Base-by-base conservation (phyloP, 352 stramenopile species). In the Phytophthora podocarpi region DNA sequence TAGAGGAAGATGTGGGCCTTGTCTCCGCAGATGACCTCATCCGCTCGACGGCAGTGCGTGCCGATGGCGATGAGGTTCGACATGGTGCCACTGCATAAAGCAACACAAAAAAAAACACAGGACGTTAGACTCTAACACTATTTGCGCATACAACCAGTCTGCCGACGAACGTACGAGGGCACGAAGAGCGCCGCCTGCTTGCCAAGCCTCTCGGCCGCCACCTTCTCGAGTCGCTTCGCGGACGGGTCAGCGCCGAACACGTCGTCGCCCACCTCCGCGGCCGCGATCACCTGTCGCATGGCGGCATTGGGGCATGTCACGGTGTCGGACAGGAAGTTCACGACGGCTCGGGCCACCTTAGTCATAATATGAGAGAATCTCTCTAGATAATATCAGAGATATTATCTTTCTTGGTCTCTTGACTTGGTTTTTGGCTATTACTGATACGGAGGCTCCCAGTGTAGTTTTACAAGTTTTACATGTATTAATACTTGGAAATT, bases 241-340 rank as follows among this genome's bases (percentile, higher is more conserved):
- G 96, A 98, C 34, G 97, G 96, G 70, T 99, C 97, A 45, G 81
- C 71, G 26, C 78, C 78, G 37, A 81, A 89, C 23, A 95, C 84
- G 51, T 86, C 85, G 50, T 96, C 87, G 23, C 85, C 87, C 23
- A 95, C 84, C 11, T 80, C 55, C 2, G 96, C 92, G 4, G 70
- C 52, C 0, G 89, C 78, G 62, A 98, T 98, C 5, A 83, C 72
- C 28, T 95, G 74, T n/a, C 97, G 80, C 97, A 99, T 99, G 49
- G 78, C 77, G 20, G 68, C 43, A 21, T 82, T 95, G 16, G 97
- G 97, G 54, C 85, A 67, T 8, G 97, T 99, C 16, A 99, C 91
- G 20, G 97, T 99, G 78, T 99, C 97, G 55, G 87, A 98, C 37
- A 98, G 72, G 41, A 99, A 76, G 80, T 99, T 98, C 36, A 98